Conservation (phyloP, 164 flowering plant genomes). For the Annona squamosa region DNA sequence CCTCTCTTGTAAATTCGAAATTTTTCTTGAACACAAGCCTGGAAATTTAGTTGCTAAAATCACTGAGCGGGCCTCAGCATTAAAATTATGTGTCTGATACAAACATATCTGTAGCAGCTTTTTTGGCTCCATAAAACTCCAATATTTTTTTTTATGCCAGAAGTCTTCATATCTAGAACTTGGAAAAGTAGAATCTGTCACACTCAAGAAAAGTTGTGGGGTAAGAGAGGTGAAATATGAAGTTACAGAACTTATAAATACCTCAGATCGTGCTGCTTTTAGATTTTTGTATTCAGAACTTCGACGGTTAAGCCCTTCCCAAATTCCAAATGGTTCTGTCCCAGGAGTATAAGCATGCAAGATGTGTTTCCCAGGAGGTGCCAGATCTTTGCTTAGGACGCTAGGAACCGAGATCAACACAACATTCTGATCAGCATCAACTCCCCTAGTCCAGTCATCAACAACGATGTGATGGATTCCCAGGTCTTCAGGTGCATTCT, state of each 20-base stretch:
- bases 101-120: neutral
- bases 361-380: conserved; percentile 86
- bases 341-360: conserved; percentile 93
- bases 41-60: neutral
- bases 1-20: neutral
- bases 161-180: neutral
- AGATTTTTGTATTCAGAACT: conserved; percentile 70
- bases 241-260: conserved; percentile 14
- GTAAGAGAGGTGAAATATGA: neutral
- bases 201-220: neutral
- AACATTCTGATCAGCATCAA: conserved; percentile 94
- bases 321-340: conserved; percentile 73
- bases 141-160: neutral
- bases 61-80: neutral
- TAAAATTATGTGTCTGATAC: neutral
- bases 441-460: conserved; percentile 90
- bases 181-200: neutral
- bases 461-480: conserved; percentile 96
- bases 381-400: conserved; percentile 62
- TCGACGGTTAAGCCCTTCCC: conserved; percentile 91
- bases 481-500: conserved; percentile 68
- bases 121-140: neutral
- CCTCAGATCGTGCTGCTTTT: conserved; percentile 84
- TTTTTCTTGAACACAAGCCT: neutral
- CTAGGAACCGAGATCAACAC: conserved; percentile 91